Percentiles rank a stretch among this genome's conserved stretches.
Conservation (phyloP, 148 eudicot species). For the Fallopia convolvulus region DNA sequence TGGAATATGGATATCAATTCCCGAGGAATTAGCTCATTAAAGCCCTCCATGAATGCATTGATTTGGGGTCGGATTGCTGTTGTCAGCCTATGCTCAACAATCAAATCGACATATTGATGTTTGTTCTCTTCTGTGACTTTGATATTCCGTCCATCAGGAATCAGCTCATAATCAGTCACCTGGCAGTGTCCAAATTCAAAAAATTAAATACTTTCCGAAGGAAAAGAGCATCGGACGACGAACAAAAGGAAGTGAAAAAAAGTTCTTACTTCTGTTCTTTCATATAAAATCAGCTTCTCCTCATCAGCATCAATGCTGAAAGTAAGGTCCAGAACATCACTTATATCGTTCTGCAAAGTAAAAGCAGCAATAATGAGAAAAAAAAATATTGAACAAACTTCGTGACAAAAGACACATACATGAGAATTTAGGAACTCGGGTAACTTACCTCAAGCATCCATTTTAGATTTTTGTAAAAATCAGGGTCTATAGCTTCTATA, state of each 20-base stretch:
- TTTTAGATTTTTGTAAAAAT: slow-evolving; percentile 86
- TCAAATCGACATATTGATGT: slow-evolving; percentile 88
- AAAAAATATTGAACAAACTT: slow-evolving; percentile 22
- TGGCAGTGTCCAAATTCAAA: slow-evolving; percentile 14
- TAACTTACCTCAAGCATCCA: slow-evolving; percentile 91
- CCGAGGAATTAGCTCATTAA: slow-evolving; percentile 66
- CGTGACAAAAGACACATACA: slow-evolving; percentile 45
- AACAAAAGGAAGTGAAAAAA: not conserved
- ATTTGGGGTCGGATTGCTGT: slow-evolving; percentile 99
- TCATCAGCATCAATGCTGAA: slow-evolving; percentile 99
- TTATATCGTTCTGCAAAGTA: slow-evolving; percentile 76
- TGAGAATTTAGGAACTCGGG: slow-evolving; percentile 23
- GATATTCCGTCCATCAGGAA: slow-evolving; percentile 85
- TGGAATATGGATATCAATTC: slow-evolving; percentile 86
- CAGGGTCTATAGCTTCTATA: slow-evolving; percentile 97
- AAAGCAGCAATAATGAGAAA: not conserved
- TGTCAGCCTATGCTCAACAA: slow-evolving; percentile 88
- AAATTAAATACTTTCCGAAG: not conserved
- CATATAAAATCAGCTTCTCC: slow-evolving; percentile 84
- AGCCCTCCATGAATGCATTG: slow-evolving; percentile 94
- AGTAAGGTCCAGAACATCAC: slow-evolving; percentile 83
- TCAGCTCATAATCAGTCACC: slow-evolving; percentile 94
- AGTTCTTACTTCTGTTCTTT: slow-evolving; percentile 55
- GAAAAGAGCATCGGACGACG: not conserved
- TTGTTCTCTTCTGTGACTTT: slow-evolving; percentile 97